Evolutionary conservation across 1,139 yeast species (phyloP).

Genomic region (Zygoascus meyerae): DNA sequence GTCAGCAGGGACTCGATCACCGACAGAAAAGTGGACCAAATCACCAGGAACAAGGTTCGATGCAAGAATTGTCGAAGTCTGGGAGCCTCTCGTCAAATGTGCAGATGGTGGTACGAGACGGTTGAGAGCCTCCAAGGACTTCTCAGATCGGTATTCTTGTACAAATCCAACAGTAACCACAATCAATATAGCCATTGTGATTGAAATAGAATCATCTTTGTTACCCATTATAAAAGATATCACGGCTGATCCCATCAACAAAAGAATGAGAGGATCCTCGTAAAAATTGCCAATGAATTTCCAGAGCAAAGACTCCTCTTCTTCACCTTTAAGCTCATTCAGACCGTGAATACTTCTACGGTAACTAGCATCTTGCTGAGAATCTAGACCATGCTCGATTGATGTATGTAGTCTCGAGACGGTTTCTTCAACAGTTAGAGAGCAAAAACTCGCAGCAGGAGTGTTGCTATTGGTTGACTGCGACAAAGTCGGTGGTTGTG

Average conservation of each 20-base stretch:
- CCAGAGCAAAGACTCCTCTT: constrained; percentile 62
- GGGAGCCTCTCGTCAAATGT: constrained; percentile 66
- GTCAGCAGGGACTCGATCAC: constrained; percentile 95
- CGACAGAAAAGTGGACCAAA: constrained; percentile 77
- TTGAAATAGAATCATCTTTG: constrained; percentile 85
- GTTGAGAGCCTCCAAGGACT: constrained; percentile 84
- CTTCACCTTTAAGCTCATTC: constrained; percentile 67
- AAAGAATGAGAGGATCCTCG: constrained; percentile 81
- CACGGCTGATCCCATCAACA: constrained; percentile 81
- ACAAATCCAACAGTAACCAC: constrained; percentile 95
- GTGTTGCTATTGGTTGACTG: constrained; percentile 15
- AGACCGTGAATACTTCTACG: constrained; percentile 71
- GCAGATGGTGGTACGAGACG: constrained; percentile 92
- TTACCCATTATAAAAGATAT: constrained; percentile 87
- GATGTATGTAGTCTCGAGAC: constrained; percentile 59
- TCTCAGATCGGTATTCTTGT: constrained; percentile 91
- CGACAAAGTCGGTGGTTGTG: constrained; percentile 2
- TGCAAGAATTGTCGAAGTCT: constrained; percentile 73
- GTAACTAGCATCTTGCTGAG: constrained; percentile 61
- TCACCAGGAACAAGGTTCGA: constrained; percentile 90
- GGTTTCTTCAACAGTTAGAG: constrained; percentile 56
- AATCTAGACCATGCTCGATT: constrained; percentile 50
- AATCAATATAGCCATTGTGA: constrained; percentile 72
- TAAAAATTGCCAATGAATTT: constrained; percentile 75
- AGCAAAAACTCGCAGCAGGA: constrained; percentile 50